Percentiles rank a stretch among this genome's conserved stretches.
phyloP scores from a whole-genome alignment of 2,329 filamentous ascomycete genomes.

The Mycosphaerelloides madeirae region DNA sequence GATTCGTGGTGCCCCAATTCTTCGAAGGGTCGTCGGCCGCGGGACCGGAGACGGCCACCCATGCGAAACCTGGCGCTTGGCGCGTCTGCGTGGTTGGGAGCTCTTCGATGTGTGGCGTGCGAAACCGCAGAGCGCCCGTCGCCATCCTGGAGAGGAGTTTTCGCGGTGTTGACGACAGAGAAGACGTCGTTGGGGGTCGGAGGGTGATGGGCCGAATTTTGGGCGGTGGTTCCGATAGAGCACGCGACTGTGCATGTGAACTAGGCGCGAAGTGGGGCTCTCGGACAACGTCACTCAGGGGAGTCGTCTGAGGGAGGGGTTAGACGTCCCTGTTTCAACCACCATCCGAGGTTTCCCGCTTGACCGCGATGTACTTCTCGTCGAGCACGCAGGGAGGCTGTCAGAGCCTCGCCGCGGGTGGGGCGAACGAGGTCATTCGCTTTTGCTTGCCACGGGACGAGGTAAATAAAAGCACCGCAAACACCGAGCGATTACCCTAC shows the following conservation, averaged over 20 bases:
- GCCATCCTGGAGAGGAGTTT: background rate
- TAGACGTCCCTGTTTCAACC: background rate
- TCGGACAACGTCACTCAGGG: no score
- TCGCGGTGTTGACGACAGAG: background rate
- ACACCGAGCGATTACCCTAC: no score
- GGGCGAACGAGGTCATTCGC: no score
- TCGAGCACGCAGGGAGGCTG: no score
- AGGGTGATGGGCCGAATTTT: no score
- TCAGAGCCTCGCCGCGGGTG: no score
- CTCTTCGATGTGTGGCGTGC: slow-evolving; percentile 73
- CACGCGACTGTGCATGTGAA: background rate
- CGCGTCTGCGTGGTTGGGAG: slow-evolving; percentile 61
- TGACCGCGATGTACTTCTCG: no score
- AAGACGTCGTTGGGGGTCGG: no score
- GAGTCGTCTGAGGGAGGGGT: no score
- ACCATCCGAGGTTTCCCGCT: no score
- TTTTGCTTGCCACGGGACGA: no score
- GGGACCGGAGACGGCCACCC: slow-evolving; percentile 70
- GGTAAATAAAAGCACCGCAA: no score
- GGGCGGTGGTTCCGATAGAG: background rate
- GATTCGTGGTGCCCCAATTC: slow-evolving; percentile 39
- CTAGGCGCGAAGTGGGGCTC: background rate
- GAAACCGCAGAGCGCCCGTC: slow-evolving; percentile 26
- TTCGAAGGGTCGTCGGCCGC: slow-evolving; percentile 52
- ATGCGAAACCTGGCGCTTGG: slow-evolving; percentile 84